Percentiles rank a stretch among this genome's conserved stretches.
phyloP scores from a whole-genome alignment of 163 green algal genomes.

The Trebouxiophyceae sp. region DNA sequence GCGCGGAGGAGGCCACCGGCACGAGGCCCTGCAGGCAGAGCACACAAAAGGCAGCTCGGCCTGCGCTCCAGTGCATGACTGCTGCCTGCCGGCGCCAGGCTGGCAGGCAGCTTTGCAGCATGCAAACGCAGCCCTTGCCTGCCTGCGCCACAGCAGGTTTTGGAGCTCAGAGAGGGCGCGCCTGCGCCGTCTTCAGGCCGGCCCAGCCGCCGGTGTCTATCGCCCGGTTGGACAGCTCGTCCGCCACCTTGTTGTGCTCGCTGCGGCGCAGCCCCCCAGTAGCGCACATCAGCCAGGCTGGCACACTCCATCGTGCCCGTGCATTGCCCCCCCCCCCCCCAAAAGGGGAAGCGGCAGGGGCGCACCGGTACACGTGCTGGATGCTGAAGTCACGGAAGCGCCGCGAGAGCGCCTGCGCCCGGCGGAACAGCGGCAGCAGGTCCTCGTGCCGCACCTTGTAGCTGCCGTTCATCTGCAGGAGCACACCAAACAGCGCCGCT shows the following conservation, averaged over 20 bases:
- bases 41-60: too few species aligned
- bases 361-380: conserved; percentile 21
- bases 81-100: too few species aligned
- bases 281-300: conserved; percentile 24
- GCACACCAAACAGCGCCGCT: neutral
- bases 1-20: too few species aligned
- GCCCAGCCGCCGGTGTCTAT: conserved; percentile 24
- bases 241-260: conserved; percentile 30
- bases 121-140: too few species aligned
- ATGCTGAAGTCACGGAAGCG: conserved; percentile 22
- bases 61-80: too few species aligned
- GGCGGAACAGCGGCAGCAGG: conserved; percentile 22
- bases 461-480: conserved; percentile 20
- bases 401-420: conserved; percentile 3
- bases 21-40: too few species aligned
- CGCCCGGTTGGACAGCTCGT: conserved; percentile 41
- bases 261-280: conserved; percentile 8
- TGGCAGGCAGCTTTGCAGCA: conserved; percentile 1
- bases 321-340: neutral
- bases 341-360: neutral
- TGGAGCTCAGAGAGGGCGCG: too few species aligned
- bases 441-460: conserved; percentile 26
- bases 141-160: too few species aligned
- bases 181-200: too few species aligned
- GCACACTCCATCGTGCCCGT: conserved; percentile 1